Percentiles rank a stretch among this genome's conserved stretches.
phyloP scores from a whole-genome alignment of 2,329 filamentous ascomycete genomes.

The Hymenoscyphus linearis region DNA sequence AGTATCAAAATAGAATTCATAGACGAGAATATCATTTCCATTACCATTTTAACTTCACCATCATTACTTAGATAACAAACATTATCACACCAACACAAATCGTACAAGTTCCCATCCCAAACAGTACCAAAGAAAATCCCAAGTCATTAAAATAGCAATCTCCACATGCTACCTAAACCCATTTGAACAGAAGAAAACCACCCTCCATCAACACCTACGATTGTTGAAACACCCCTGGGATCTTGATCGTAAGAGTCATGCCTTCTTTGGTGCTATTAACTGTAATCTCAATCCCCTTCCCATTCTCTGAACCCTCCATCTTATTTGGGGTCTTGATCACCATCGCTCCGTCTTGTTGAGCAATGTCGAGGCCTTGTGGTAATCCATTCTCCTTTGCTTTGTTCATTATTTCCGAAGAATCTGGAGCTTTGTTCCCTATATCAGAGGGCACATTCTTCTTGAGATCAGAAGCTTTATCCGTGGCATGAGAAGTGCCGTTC shows the following conservation, averaged over 20 bases:
- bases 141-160: not conserved
- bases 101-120: not conserved
- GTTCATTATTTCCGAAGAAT: not conserved
- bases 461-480: not conserved
- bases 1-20: not conserved
- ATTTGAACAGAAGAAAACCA: not conserved
- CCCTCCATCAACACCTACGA: not conserved
- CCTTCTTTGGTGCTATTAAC: slow-evolving; percentile 25
- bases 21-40: not conserved
- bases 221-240: slow-evolving; percentile 19
- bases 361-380: slow-evolving; percentile 1
- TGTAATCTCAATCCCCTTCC: slow-evolving; percentile 24
- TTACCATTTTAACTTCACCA: not conserved
- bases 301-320: not conserved
- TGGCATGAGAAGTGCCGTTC: not conserved
- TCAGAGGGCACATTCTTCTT: slow-evolving; percentile 1
- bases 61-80: not conserved
- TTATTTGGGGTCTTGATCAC: slow-evolving; percentile 6
- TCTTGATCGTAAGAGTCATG: slow-evolving; percentile 25
- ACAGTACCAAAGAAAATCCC: not conserved
- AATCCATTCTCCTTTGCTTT: slow-evolving; percentile 4
- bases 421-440: not conserved
- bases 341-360: slow-evolving; percentile 5
- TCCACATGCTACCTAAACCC: not conserved
- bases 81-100: not conserved